Conservation (phyloP, 1,284 basidiomycete genomes). For the Apiotrichum veenhuisii region DNA sequence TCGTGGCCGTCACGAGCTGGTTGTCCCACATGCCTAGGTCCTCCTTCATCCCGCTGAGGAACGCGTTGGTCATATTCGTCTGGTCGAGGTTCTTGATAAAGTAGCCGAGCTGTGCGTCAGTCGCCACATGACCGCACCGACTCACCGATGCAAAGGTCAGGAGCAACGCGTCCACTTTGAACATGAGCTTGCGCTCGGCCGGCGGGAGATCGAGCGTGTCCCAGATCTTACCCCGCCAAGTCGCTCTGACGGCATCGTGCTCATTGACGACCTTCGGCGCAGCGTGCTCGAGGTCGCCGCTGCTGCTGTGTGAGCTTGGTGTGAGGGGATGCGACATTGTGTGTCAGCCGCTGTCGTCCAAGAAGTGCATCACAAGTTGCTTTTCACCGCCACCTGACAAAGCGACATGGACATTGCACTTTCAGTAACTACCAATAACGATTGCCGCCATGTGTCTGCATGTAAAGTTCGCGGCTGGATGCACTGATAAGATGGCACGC, state of each 20-base stretch:
- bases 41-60: constrained; percentile 24
- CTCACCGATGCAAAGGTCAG: constrained; percentile 37
- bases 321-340: too few relatives aligned
- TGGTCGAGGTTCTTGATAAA: constrained; percentile 40
- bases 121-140: neutral
- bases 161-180: constrained; percentile 43
- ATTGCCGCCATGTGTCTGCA: too few relatives aligned
- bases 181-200: constrained; percentile 34
- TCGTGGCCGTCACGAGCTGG: constrained; percentile 35
- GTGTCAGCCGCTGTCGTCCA: too few relatives aligned
- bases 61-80: constrained; percentile 36
- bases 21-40: constrained; percentile 32
- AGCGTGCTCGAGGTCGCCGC: too few relatives aligned
- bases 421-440: too few relatives aligned
- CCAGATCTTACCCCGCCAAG: constrained; percentile 29
- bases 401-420: too few relatives aligned
- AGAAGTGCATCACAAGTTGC: too few relatives aligned
- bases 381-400: too few relatives aligned
- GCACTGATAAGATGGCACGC: too few relatives aligned
- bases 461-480: too few relatives aligned
- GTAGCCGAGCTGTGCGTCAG: constrained; percentile 30
- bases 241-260: neutral
- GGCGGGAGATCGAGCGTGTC: constrained; percentile 36
- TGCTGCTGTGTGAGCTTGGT: too few relatives aligned
- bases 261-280: neutral